Base-by-base conservation (phyloP, 306 rosid genomes). In the Fagus crenata region DNA sequence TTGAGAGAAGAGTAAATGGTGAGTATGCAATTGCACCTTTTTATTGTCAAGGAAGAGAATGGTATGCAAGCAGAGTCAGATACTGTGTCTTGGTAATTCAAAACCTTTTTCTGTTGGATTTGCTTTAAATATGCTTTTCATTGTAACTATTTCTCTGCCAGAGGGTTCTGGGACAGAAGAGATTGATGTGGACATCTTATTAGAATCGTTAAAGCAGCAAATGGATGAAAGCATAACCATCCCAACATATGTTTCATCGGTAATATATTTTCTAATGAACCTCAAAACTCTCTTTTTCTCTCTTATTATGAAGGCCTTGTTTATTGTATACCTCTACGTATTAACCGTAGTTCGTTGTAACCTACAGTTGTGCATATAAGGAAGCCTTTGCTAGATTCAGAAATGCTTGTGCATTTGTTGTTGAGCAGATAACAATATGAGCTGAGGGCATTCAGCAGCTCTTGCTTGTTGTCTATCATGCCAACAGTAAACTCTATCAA, bases 1-100 rank as follows among this genome's bases (percentile, higher is more conserved):
- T 95, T 46, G 97, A 95, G 85, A 90, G 91, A 92, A 84, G 82
- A 74, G 61, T 49, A 72, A 67, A 69, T 2, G 96, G 97, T 89
- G 76, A 84, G 75, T 79, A 53, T 72, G 12, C 5, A 4, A 63
- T 53, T 69, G 6, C 17, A 35, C 5, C 42, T 78, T 74, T 78
- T 61, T 39, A 39, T 49, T 74, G 53, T 59, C 28, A 58, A 69
- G 42, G 75, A 71, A 43, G 72, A 49, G 3, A 49, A 80, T 49
- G 55, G 32, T 9, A 33, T 59, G 70, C 69, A 73, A 40, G 53
- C 54, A 39, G 78, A 61, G 56, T 49, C 56, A 39, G 42, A 51
- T 70, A 33, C 51, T 37, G 43, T 59, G 85, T 43, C 75, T 76
- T 70, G 42, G 43, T 64, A 69, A 78, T 71, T 40, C 77, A 69